Conservation (phyloP, 768 basidiomycete species). For the Mycena galopus region DNA sequence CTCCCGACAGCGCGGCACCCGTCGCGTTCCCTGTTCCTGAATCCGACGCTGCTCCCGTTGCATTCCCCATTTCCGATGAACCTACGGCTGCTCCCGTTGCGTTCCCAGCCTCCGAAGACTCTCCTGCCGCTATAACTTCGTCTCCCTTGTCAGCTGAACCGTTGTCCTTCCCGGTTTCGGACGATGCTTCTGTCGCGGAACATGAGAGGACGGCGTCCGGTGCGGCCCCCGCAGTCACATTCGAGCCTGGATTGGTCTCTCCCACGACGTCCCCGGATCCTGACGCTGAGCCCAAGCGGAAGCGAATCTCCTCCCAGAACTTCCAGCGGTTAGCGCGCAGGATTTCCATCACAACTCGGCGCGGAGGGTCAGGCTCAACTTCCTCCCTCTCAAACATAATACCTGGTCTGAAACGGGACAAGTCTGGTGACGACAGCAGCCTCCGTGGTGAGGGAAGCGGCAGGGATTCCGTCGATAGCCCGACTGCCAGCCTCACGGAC, state of each 20-base stretch:
- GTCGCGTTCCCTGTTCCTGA: slow-evolving; percentile 39
- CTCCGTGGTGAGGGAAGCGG: slow-evolving; percentile 54
- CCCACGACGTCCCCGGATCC: slow-evolving; percentile 81
- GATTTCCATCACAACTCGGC: slow-evolving; percentile 75
- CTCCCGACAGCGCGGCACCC: slow-evolving; percentile 8
- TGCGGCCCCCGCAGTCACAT: slow-evolving; percentile 69
- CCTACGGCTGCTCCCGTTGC: slow-evolving; percentile 22
- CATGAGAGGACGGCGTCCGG: slow-evolving; percentile 42
- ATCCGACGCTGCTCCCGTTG: not conserved
- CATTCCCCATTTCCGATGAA: not conserved
- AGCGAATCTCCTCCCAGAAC: slow-evolving; percentile 87
- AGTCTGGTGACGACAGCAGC: slow-evolving; percentile 61
- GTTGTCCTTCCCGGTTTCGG: slow-evolving; percentile 49
- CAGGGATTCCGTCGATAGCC: slow-evolving; percentile 65
- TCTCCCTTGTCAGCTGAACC: slow-evolving; percentile 41
- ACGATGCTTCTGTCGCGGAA: slow-evolving; percentile 41
- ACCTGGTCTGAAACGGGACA: slow-evolving; percentile 67
- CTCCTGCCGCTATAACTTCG: slow-evolving; percentile 11
- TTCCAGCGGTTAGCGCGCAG: slow-evolving; percentile 84
- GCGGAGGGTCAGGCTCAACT: slow-evolving; percentile 66
- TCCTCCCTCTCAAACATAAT: slow-evolving; percentile 62
- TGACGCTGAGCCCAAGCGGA: slow-evolving; percentile 82
- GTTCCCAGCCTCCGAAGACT: slow-evolving; percentile 33
- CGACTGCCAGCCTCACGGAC: slow-evolving; percentile 66
- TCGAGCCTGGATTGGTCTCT: slow-evolving; percentile 68